These are phyloP conservation scores for Paraphaeosphaeria minitans DNA, from an alignment of 2,329 filamentous ascomycete genomes.

Conservation along the genomic window DNA sequence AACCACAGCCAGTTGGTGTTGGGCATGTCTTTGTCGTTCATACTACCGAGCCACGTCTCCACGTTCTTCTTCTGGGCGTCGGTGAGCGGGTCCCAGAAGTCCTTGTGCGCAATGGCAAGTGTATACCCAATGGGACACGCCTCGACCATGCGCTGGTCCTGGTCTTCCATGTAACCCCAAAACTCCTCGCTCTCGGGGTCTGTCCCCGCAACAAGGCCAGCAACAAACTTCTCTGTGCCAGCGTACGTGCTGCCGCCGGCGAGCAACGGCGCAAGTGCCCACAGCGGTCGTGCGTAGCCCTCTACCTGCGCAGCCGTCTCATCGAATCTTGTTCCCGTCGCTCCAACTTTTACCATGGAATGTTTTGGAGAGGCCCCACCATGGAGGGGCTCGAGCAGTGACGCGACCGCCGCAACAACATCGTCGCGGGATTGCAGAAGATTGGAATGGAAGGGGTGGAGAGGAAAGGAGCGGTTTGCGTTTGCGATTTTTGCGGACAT, in stretches of 20 bases:
- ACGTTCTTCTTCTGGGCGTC: constrained; percentile 68
- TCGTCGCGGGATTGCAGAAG: constrained; percentile 48
- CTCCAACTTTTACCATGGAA: constrained; percentile 70
- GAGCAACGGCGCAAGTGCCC: constrained; percentile 73
- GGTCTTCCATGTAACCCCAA: constrained; percentile 77
- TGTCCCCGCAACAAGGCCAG: constrained; percentile 72
- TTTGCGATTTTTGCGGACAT: constrained; percentile 43
- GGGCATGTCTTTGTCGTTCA: constrained; percentile 75
- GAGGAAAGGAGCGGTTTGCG: constrained; percentile 49
- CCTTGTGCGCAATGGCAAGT: constrained; percentile 68
- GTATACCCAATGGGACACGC: constrained; percentile 80
- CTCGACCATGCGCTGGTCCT: constrained; percentile 84
- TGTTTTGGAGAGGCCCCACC: constrained; percentile 72
- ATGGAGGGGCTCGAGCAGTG: constrained; percentile 71
- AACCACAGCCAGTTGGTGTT: constrained; percentile 83
- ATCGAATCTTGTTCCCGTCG: constrained; percentile 77
- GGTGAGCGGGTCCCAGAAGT: constrained; percentile 69
- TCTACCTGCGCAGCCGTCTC: constrained; percentile 78
- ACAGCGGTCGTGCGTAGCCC: constrained; percentile 75
- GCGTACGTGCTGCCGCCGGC: constrained; percentile 70
- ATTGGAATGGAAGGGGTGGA: constrained; percentile 52
- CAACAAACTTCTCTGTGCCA: constrained; percentile 68
- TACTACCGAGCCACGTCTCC: constrained; percentile 73
- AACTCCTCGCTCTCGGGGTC: constrained; percentile 73
- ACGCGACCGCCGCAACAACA: constrained; percentile 50